phyloP scores from a whole-genome alignment of 2,329 filamentous ascomycete species.

The Aspergillus unguis region DNA sequence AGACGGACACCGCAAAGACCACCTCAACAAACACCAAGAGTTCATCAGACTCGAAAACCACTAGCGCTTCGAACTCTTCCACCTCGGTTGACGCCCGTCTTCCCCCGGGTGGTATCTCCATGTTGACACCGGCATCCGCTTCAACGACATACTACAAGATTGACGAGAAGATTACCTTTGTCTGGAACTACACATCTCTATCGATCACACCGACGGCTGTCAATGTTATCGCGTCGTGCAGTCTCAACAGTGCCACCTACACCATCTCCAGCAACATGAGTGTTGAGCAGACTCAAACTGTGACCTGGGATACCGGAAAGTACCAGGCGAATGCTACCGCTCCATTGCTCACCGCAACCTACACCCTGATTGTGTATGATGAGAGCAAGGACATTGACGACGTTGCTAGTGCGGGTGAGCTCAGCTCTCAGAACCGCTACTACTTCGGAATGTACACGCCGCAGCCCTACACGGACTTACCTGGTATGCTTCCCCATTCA shows the following conservation, averaged over 20 bases:
- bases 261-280: constrained; percentile 60
- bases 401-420: constrained; percentile 52
- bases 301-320: constrained; percentile 60
- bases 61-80: constrained; percentile 20
- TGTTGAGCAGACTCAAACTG: constrained; percentile 49
- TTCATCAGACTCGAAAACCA: constrained; percentile 8
- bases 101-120: constrained; percentile 58
- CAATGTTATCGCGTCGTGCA: constrained; percentile 61
- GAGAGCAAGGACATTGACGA: constrained; percentile 52
- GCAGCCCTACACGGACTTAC: constrained; percentile 50
- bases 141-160: constrained; percentile 62
- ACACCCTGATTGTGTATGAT: constrained; percentile 64
- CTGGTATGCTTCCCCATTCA: constrained; percentile 40
- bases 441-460: constrained; percentile 62
- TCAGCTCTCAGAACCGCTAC: constrained; percentile 51
- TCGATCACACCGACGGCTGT: constrained; percentile 56
- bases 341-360: constrained; percentile 57
- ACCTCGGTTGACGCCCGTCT: constrained; percentile 51
- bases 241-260: constrained; percentile 57
- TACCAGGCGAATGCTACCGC: constrained; percentile 50
- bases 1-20: constrained; percentile 6
- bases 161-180: constrained; percentile 60
- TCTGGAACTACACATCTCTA: constrained; percentile 67
- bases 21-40: constrained; percentile 16
- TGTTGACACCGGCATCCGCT: constrained; percentile 56